Percentiles rank a stretch among this genome's conserved stretches.
Conservation (phyloP, 108 stramenopile genomes). For the Pseudonitzschia delicatissima region DNA sequence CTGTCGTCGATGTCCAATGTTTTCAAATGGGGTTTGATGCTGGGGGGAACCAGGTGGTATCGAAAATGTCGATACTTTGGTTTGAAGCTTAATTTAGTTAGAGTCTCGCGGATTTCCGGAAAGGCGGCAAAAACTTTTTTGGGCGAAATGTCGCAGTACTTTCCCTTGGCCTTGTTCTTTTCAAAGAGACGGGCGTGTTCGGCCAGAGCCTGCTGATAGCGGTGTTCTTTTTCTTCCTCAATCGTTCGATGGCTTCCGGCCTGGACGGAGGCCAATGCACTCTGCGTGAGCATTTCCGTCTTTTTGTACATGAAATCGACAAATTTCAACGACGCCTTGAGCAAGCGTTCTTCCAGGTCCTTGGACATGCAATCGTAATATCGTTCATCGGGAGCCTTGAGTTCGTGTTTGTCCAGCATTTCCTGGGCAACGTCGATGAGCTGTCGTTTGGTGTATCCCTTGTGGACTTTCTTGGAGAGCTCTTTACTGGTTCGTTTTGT, state of each 20-base stretch:
- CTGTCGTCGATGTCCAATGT: background rate
- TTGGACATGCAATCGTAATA: constrained; percentile 7
- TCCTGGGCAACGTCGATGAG: background rate
- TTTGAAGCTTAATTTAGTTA: too few species aligned
- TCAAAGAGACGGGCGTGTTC: constrained; percentile 1
- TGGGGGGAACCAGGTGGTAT: background rate
- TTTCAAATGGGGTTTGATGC: background rate
- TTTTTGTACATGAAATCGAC: constrained; percentile 10
- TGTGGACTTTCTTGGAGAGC: background rate
- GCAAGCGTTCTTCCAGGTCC: background rate
- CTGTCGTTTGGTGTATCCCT: background rate
- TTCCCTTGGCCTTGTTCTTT: constrained; percentile 9
- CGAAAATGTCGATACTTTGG: too few species aligned
- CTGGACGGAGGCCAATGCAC: too few species aligned
- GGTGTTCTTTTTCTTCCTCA: constrained; percentile 2
- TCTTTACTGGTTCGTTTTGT: background rate
- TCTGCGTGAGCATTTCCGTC: constrained; percentile 5
- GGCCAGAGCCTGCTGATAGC: background rate
- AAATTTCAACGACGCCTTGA: constrained; percentile 2
- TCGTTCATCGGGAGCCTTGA: background rate
- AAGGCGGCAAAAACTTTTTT: too few species aligned
- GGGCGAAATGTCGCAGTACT: constrained; percentile 5
- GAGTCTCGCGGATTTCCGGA: too few species aligned
- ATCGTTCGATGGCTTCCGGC: too few species aligned
- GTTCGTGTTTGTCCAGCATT: background rate